Evolutionary conservation across 805 yeast species (phyloP).

Genomic region (Starmerella cellae): DNA sequence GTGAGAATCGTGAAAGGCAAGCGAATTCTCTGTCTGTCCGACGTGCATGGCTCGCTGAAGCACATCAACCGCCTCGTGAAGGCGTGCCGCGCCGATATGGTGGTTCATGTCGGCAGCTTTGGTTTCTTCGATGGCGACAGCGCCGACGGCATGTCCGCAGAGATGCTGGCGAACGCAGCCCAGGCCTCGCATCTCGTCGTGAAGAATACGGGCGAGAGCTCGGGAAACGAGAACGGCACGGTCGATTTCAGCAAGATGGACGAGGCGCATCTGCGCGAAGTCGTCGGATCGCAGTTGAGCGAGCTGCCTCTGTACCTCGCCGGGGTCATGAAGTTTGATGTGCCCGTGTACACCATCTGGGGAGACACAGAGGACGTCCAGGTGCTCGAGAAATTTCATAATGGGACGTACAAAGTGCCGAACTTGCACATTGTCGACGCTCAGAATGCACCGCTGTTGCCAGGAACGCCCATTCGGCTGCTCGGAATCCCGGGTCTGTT

Average conservation of each 20-base stretch:
- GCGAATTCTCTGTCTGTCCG: constrained; percentile 40
- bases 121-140: constrained; percentile 58
- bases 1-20: constrained; percentile 21
- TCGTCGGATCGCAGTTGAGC: constrained; percentile 33
- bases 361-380: constrained; percentile 65
- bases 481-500: constrained; percentile 65
- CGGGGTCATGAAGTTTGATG: constrained; percentile 33
- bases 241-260: constrained; percentile 34
- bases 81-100: constrained; percentile 36
- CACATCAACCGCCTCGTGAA: constrained; percentile 38
- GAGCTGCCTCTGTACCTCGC: constrained; percentile 39
- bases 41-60: constrained; percentile 41
- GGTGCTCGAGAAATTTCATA: constrained; percentile 49
- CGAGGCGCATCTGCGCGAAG: constrained; percentile 33
- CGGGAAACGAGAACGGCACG: neutral
- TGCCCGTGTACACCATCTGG: constrained; percentile 65
- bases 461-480: constrained; percentile 39
- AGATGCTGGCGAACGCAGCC: constrained; percentile 43
- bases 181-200: constrained; percentile 47
- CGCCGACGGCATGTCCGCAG: constrained; percentile 39
- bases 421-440: constrained; percentile 56
- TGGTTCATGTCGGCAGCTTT: constrained; percentile 65
- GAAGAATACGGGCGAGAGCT: neutral
- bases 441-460: constrained; percentile 14
- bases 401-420: constrained; percentile 39